Base-by-base conservation (phyloP, 2,329 filamentous ascomycete species). In the Colletotrichum graminicola region DNA sequence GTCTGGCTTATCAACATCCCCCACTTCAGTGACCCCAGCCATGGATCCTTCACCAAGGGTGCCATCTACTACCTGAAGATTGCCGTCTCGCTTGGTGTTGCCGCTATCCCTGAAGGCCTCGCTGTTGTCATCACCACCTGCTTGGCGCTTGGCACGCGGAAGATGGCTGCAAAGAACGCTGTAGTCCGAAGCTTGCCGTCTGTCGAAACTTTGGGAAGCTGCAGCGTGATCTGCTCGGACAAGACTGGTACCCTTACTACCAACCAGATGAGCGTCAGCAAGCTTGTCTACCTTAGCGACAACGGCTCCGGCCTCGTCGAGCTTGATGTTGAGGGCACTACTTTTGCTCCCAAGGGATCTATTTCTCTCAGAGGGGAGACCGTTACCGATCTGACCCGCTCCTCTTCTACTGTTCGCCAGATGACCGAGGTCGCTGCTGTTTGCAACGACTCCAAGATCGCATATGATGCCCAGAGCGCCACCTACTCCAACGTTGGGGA, bases 31-130 rank as follows among this genome's bases (percentile, higher is more conserved):
- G 96, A 99, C 78, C 94, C 95, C 36, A 92, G 93, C 75, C 95
- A 98, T 77, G 96, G 96, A 77, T 93, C 90, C 82, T 98, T 94
- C 92, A 89, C 94, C 74, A 99, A 98, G 86, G 96, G 96, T 72
- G 96, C 96, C 71, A 98, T 99, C 78, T 99, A 99, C 88, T 99
- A 99, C 83, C 90, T 99, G 77, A 99, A 99, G 88, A 99, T 99
- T 79, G 96, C 96, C 52, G 97, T 99, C 52, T 99, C 96, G 61
- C 92, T 99, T 47, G 97, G 96, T 82, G 96, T 99, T 52, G 96
- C 96, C 57, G 96, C 97, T 75, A 99, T 99, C 78, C 96, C 96
- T 0, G 96, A 99, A 84, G 96, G 97, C 81, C 89, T 99, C 56
- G 96, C 96, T 41, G 96, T 98, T 64, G 97, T 99, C 75, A 99